Base-by-base conservation (phyloP, 1,139 yeast species). In the Suhomyces wounanorum region DNA sequence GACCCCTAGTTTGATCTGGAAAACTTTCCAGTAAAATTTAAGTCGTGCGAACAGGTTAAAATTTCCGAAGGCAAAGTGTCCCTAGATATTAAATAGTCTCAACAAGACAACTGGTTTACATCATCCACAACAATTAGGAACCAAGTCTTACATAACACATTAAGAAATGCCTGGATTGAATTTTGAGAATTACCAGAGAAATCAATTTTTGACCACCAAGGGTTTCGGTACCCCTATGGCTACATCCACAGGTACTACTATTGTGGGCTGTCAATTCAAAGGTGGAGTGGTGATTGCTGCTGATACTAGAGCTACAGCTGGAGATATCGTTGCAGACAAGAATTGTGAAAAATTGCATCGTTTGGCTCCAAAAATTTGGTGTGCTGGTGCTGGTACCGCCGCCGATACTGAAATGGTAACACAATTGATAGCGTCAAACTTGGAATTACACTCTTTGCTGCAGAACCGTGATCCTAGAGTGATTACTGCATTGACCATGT, bases 371-470 rank as follows among this genome's bases (percentile, higher is more conserved):
- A 82, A 81, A 66, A 94, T 94, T 65, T 94, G 99, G 99, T 94
- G 98, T 83, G 97, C 97, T 49, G 99, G 99, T 62, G 99, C 99
- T 3, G 99, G 99, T 69, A 94, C 99, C 17, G 99, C 99, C 43
- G 99, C 99, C n/a, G 99, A 94, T 68, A 94, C 97, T 10, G 98
- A 94, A 68, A 87, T 88, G 89, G 96, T 89, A 28, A 94, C 99
- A 7, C 96, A 90, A 69, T 79, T 94, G 66, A 91, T 91, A 61
- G 84, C 92, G 30, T 89, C 96, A 45, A 92, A 92, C 68, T 77
- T 94, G 59, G 99, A 94, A 70, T 76, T 94, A 58, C 99, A 92
- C 70, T 78, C 95, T 17, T 76, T 91, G 69, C 84, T 87, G 59
- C 85, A 94, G 47, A 84, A 84, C 57, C 84, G 98, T 60, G 83